Base-by-base conservation (phyloP, 371 early-diverging fungal genomes). In the Saksenaea oblongispora region DNA sequence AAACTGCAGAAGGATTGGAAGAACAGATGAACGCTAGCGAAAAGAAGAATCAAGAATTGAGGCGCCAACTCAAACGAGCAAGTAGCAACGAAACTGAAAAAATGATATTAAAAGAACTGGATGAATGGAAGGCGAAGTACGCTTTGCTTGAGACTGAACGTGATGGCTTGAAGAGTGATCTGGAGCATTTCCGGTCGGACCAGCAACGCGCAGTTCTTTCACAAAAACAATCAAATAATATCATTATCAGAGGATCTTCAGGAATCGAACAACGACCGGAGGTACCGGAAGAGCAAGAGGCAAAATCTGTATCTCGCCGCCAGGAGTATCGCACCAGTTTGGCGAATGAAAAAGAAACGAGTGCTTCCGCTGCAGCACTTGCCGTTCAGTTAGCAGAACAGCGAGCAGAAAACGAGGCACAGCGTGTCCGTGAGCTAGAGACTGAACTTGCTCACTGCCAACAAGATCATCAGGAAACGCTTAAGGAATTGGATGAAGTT, bases 401-500 rank as follows among this genome's bases (percentile, higher is more conserved):
- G 44, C 55, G 70, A 41, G 62, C 65, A 27, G 54, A 56, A 4
- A 58, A 63, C 31, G 70, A 76, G 36, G 53, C 63, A 2, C 54
- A 70, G 4, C 72, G 63, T 11, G 64, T 70, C 1, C 28, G 34
- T 13, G 68, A 61, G 18, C 41, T 77, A 15, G 69, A 77, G 15
- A 35, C 59, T 14, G 63, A 63, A 7, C 37, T 75, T 7, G 57
- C 64, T 3, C 58, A 68, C 42, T 37, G 78, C 5, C 63, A 71
- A 13, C 64, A 68, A 11, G 76, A 78, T 17, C 68, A 80, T 47
- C 69, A 70, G 34, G 73, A 70, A 18, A 69, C 75, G 1, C 28
- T 68, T 5, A 74, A 79, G 41, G 80, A 77, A 59, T 59, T 73
- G 8, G 78, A 79, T 24, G 73, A 77, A 39, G 71, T 75, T 3